Base-by-base conservation (phyloP, 177 flowering plant genomes). In the Vitis hybrid region DNA sequence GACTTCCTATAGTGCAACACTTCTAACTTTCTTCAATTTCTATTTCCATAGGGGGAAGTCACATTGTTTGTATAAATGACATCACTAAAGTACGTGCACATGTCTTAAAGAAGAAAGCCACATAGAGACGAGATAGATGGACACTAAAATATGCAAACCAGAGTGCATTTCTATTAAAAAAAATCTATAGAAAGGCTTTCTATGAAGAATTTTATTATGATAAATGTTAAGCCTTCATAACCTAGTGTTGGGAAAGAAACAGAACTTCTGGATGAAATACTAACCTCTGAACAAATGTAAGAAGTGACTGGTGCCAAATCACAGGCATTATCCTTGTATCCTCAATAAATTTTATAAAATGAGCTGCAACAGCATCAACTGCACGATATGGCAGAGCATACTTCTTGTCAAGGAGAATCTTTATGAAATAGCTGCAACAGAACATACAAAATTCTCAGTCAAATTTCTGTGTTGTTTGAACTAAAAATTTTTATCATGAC, bases 271-370 rank as follows among this genome's bases (percentile, higher is more conserved):
- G 29, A 15, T 2, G 20, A 20, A 59, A 65, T 5, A 70, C 85
- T 72, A 65, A 93, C 99, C 99, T 90, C 66, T 93, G 99, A 31
- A 87, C 90, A 81, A 95, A 95, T 48, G 97, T 78, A 72, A 95
- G 98, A 68, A 95, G 98, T 16, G 96, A 90, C 72, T 89, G 99
- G 80, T 95, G 99, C 99, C 99, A 95, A 70, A 95, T 93, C 22
- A 95, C 99, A 69, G 99, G 99, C 99, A 95, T 93, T 55, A 74
- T 48, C 74, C 99, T 86, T 66, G 83, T 59, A 19, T 95, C 99
- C 16, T 89, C 85, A 3, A 85, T 62, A 70, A 95, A 95, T 66
- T 80, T 86, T 92, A 88, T 84, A 78, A 90, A 95, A 81, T 95
- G 98, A 45, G 82, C 85, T 68, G 85, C 89, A 65, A 88, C 70